Conservation (phyloP, 1,139 yeast genomes). For the Eremothecium gossypii region DNA sequence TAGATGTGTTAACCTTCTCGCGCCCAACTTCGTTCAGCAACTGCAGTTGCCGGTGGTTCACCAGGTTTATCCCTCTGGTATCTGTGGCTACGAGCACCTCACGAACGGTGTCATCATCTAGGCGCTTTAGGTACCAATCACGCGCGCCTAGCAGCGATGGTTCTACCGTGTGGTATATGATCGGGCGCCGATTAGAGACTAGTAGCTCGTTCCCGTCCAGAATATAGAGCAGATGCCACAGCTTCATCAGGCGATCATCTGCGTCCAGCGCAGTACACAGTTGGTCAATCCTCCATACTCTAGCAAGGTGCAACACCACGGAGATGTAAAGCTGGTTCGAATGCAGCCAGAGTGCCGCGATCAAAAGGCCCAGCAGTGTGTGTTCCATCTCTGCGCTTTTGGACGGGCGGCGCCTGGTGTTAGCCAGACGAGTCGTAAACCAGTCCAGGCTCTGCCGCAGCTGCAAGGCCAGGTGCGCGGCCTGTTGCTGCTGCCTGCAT, state of each 20-base stretch:
- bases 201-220: slow-evolving; percentile 64
- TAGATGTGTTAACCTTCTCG: slow-evolving; percentile 11
- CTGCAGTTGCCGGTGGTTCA: slow-evolving; percentile 12
- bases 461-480: slow-evolving; percentile 30
- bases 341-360: slow-evolving; percentile 64
- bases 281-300: slow-evolving; percentile 41
- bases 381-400: slow-evolving; percentile 11
- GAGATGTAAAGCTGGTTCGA: slow-evolving; percentile 61
- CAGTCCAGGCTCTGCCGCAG: slow-evolving; percentile 39
- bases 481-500: slow-evolving; percentile 48
- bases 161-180: slow-evolving; percentile 41
- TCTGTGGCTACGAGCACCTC: slow-evolving; percentile 12
- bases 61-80: slow-evolving; percentile 8
- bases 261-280: slow-evolving; percentile 7
- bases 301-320: slow-evolving; percentile 55
- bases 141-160: slow-evolving; percentile 18
- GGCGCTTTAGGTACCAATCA: slow-evolving; percentile 7
- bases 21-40: slow-evolving; percentile 16
- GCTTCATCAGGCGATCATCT: slow-evolving; percentile 40
- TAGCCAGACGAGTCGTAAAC: slow-evolving; percentile 20
- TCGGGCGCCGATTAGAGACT: slow-evolving; percentile 49
- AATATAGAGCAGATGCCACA: slow-evolving; percentile 62
- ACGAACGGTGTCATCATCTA: slow-evolving; percentile 9
- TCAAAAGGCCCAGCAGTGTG: slow-evolving; percentile 47
- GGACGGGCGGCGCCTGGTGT: slow-evolving; percentile 4